Base-by-base conservation (phyloP, 2,329 filamentous ascomycete species). In the Cladosporium sphaerospermum region DNA sequence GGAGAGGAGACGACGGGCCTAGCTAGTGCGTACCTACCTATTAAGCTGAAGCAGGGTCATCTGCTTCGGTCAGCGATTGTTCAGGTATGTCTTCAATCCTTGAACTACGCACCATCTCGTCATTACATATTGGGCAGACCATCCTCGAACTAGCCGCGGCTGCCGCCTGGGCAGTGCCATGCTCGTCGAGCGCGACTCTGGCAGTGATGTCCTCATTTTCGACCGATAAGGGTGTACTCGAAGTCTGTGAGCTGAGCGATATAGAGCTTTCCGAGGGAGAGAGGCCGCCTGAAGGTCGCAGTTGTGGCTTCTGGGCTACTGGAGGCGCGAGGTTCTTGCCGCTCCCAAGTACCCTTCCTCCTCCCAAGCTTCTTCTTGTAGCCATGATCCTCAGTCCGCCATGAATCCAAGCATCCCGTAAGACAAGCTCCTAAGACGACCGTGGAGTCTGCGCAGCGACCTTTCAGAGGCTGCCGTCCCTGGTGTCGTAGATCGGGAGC, bases 71-170 rank as follows among this genome's bases (percentile, higher is more conserved):
- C 61, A 69, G 69, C 56, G 18, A 39, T 47, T 9, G 11, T 11
- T 2, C 18, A n/a, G 16, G 10, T 32, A 8, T 14, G 19, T 6
- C 28, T 14, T 6, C 7, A 9, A 3, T 34, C 14, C 3, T n/a
- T 19, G 10, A 7, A 39, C 13, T 14, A 46, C 37, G 39, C 74
- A 93, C 90, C 93, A 99, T 99, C 71, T 96, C 91, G 73, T 97
- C 95, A 62, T 85, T 90, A 72, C 93, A 99, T 67, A 99, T 99
- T n/a, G 93, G 93, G 69, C 93, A 99, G 52, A 92, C 83, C 55
- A 99, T 82, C 69, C 81, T 81, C 59, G 81, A 81, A 60, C 79
- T 81, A 52, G 82, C 74, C 49, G 82, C 78, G 45, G 73, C 77
- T 58, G 78, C 78, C 56, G 75, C 78, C 49, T 78, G 76, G 14